phyloP scores from a whole-genome alignment of 78 protist genomes.

The Dictyostelium firmibasis region DNA sequence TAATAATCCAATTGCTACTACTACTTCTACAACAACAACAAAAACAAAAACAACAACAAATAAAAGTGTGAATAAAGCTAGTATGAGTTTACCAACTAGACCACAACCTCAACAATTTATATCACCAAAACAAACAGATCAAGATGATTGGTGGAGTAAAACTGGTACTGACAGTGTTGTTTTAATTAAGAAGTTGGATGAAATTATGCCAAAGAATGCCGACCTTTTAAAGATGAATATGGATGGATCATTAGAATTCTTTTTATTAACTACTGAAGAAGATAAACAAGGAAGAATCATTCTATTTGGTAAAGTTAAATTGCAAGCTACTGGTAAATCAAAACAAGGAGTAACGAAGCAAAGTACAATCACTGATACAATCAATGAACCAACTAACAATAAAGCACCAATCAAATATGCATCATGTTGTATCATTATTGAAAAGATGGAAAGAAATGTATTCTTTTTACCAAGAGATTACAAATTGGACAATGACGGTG shows the following conservation, averaged over 20 bases:
- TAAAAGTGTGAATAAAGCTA: neutral
- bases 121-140: conserved; percentile 30
- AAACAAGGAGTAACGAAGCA: no score
- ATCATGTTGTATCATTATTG: conserved; percentile 39
- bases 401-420: neutral
- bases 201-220: neutral
- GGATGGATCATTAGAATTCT: conserved; percentile 32
- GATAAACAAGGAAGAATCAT: conserved; percentile 57
- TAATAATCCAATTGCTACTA: neutral
- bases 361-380: neutral
- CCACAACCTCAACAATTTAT: neutral
- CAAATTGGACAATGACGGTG: neutral
- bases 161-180: conserved; percentile 1
- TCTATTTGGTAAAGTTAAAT: conserved; percentile 53
- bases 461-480: conserved; percentile 67
- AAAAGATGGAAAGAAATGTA: conserved; percentile 51
- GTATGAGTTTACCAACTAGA: neutral
- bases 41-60: neutral
- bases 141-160: conserved; percentile 45
- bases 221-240: neutral
- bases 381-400: neutral
- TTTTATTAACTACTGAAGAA: conserved; percentile 17
- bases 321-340: neutral
- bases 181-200: neutral
- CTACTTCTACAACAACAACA: neutral